Evolutionary conservation across 1,139 yeast species (phyloP).

Genomic region (Tardiomyces depauwii): DNA sequence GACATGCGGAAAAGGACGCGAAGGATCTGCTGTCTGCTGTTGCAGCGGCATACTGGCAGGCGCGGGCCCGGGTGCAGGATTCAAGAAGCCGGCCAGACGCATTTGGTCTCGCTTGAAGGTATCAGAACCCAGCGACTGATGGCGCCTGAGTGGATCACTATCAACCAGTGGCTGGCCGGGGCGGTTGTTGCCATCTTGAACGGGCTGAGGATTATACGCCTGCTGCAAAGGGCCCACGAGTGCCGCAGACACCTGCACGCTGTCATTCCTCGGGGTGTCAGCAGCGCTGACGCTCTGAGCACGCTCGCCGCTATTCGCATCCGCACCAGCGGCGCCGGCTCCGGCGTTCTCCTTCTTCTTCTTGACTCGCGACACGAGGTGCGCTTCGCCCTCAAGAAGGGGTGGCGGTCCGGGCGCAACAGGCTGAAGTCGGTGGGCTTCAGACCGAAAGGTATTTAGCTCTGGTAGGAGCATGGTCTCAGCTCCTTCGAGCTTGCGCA

Average conservation of each 20-base stretch:
- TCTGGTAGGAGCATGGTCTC: background rate
- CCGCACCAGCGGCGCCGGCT: too few species aligned
- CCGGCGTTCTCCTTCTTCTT: background rate
- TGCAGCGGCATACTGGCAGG: background rate
- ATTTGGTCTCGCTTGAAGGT: background rate
- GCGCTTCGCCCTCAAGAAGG: background rate
- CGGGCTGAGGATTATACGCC: too few species aligned
- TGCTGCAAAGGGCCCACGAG: too few species aligned
- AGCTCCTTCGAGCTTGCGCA: conserved; percentile 31
- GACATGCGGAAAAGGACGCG: too few species aligned
- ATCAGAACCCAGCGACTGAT: background rate
- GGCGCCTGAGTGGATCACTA: too few species aligned
- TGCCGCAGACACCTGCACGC: too few species aligned
- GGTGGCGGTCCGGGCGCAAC: background rate
- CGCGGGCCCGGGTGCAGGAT: background rate
- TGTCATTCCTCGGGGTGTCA: too few species aligned
- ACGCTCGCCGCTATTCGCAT: too few species aligned
- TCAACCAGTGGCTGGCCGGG: too few species aligned
- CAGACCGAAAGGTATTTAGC: background rate
- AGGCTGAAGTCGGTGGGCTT: background rate
- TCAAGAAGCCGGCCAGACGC: background rate
- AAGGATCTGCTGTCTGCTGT: too few species aligned
- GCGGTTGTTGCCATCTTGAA: too few species aligned
- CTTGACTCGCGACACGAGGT: background rate
- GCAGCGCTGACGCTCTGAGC: too few species aligned